Percentiles rank a stretch among this genome's conserved stretches.
Evolutionary conservation across 225 moss, liverwort and hornwort genomes (phyloP).

Genomic region (Polytrichum formosum): DNA sequence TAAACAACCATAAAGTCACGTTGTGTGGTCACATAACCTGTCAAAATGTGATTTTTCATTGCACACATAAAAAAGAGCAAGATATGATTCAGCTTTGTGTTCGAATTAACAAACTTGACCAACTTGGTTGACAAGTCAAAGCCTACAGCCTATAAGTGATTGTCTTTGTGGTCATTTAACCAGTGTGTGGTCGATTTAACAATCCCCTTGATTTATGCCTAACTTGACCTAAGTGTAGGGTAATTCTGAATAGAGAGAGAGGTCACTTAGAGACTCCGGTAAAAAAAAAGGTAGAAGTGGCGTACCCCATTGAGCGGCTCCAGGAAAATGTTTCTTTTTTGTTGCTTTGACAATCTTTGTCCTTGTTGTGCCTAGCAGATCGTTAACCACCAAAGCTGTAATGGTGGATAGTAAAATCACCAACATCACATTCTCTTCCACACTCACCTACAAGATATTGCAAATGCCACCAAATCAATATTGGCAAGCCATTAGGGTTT

Average conservation of each 20-base stretch:
- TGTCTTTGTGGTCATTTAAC: too few species aligned
- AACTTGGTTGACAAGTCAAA: too few species aligned
- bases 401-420: neutral
- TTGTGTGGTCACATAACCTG: too few species aligned
- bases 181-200: too few species aligned
- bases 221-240: too few species aligned
- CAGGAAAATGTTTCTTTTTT: neutral
- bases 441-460: neutral
- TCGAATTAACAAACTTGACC: too few species aligned
- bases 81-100: too few species aligned
- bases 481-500: neutral
- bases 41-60: too few species aligned
- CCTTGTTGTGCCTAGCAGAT: neutral
- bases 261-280: neutral
- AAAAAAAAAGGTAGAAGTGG: neutral
- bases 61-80: too few species aligned
- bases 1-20: too few species aligned
- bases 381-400: neutral
- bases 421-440: conserved; percentile 1
- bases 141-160: too few species aligned
- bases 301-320: neutral
- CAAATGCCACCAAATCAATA: neutral
- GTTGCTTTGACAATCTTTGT: neutral
- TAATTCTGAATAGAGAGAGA: too few species aligned
- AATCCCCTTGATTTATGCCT: neutral